Base-by-base conservation (phyloP, 2,329 filamentous ascomycete genomes). In the Pochonia chlamydosporia region DNA sequence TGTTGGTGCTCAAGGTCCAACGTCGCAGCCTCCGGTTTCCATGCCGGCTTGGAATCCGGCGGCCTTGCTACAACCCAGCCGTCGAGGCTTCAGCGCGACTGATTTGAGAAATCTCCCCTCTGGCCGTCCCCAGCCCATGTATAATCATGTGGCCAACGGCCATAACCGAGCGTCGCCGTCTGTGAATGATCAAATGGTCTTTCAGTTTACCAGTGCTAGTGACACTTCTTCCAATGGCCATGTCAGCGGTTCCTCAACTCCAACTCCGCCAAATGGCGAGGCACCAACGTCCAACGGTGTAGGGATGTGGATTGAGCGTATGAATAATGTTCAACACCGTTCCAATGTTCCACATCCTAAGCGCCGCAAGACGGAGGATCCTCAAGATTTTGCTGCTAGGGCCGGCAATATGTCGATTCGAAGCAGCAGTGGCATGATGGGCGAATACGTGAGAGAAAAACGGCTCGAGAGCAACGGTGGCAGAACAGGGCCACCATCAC, bases 311-410 rank as follows among this genome's bases (percentile, higher is more conserved):
- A 80, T 95, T 40, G 88, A 95, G 63, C 78, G 81, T 26, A 74
- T 90, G 61, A 88, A 91, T 62, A 83, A 85, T 54, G 79, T 95
- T 13, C 78, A 87, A 54, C 76, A 84, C 44, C 85, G 90, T 23
- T 56, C 71, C 59, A 52, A 73, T 63, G 59, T 72, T 25, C 73
- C 76, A 3, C 80, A 86, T 18, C 69, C 74, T 24, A 92, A 92
- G 67, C 82, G 82, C 44, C 68, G 81, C 45, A 90, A 82, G 60
- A 64, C 78, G 8, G 69, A 75, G 13, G 69, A 74, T 28, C 62
- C 71, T 41, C 62, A 70, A 16, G 57, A 67, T 20, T 65, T 65
- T 77, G 58, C 63, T 61, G 43, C 71, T 66, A 43, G 65, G 14
- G 48, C 55, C 33, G 49, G 28, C 31, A 54, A 51, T 10, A 55